Percentiles rank a stretch among this genome's conserved stretches.
Conservation (phyloP, 495 filamentous ascomycete genomes). For the Oidiodendron maius region DNA sequence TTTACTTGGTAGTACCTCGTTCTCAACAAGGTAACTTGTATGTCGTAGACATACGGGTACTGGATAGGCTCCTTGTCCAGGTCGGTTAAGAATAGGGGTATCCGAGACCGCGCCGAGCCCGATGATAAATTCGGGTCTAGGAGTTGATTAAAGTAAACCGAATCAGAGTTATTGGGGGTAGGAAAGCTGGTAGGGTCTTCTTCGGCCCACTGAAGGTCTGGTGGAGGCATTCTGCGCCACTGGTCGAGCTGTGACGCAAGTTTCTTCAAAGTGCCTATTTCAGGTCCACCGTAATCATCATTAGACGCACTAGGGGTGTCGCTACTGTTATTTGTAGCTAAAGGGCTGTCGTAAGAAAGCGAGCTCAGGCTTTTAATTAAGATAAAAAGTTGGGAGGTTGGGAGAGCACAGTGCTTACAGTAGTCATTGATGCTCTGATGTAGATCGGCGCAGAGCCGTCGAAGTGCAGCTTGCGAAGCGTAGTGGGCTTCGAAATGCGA, state of each 20-base stretch:
- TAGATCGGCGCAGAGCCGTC: too few species aligned
- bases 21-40: too few species aligned
- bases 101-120: too few species aligned
- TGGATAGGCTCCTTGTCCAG: too few species aligned
- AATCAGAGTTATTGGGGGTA: not conserved
- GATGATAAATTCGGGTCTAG: constrained; percentile 18
- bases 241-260: constrained; percentile 43
- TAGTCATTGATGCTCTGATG: constrained; percentile 50
- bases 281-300: too few species aligned
- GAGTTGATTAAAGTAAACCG: constrained; percentile 1
- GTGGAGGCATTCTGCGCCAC: constrained; percentile 49
- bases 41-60: too few species aligned
- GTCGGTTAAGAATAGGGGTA: too few species aligned
- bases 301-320: not conserved
- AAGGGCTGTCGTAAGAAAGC: not conserved
- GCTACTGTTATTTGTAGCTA: constrained; percentile 14
- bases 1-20: too few species aligned
- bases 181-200: constrained; percentile 37
- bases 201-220: too few species aligned
- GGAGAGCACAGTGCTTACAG: constrained; percentile 41
- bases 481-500: too few species aligned
- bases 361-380: too few species aligned
- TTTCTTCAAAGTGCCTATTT: constrained; percentile 36
- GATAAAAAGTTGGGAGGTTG: not conserved
- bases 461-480: too few species aligned